These are phyloP conservation scores for Lecanicillium sp. DNA, from an alignment of 2,329 filamentous ascomycete species.

Conservation along the genomic window DNA sequence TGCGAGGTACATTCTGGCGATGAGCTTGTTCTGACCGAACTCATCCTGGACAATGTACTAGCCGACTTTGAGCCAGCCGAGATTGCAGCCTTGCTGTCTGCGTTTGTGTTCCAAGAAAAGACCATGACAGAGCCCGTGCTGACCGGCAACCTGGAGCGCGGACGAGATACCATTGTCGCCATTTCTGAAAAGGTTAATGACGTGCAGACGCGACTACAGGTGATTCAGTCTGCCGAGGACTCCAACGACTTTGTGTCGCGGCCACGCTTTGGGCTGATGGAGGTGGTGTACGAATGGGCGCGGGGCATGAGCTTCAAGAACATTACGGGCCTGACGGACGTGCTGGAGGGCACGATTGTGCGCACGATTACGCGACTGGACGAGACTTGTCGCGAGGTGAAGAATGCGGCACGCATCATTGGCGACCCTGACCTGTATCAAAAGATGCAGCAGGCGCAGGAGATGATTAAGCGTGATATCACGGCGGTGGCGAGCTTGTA, in stretches of 20 bases:
- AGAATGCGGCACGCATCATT: slow-evolving; percentile 91
- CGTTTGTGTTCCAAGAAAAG: slow-evolving; percentile 98
- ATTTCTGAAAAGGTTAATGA: slow-evolving; percentile 91
- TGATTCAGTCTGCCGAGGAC: slow-evolving; percentile 84
- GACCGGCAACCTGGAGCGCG: slow-evolving; percentile 72
- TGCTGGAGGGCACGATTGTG: slow-evolving; percentile 95
- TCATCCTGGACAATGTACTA: slow-evolving; percentile 93
- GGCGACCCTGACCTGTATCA: slow-evolving; percentile 87
- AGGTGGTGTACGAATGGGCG: slow-evolving; percentile 98
- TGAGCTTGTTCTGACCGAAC: slow-evolving; percentile 89
- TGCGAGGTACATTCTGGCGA: slow-evolving; percentile 98
- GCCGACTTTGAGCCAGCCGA: slow-evolving; percentile 94
- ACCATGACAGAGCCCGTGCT: slow-evolving; percentile 74
- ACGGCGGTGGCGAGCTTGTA: slow-evolving; percentile 84
- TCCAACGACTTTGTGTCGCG: slow-evolving; percentile 84
- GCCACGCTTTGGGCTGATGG: slow-evolving; percentile 86
- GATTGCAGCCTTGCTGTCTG: slow-evolving; percentile 86
- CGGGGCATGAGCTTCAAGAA: slow-evolving; percentile 97
- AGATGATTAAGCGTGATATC: slow-evolving; percentile 95
- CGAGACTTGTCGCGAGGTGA: slow-evolving; percentile 94
- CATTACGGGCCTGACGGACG: slow-evolving; percentile 91
- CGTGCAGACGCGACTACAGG: slow-evolving; percentile 83
- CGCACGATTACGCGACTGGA: slow-evolving; percentile 88
- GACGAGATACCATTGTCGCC: slow-evolving; percentile 76
- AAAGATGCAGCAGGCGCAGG: slow-evolving; percentile 97